A percentile compares a stretch with the other conserved stretches of the same genome.
Evolutionary conservation across 371 early-diverging fungal species (phyloP).

Genomic region (Rhizopus arrhizus): DNA sequence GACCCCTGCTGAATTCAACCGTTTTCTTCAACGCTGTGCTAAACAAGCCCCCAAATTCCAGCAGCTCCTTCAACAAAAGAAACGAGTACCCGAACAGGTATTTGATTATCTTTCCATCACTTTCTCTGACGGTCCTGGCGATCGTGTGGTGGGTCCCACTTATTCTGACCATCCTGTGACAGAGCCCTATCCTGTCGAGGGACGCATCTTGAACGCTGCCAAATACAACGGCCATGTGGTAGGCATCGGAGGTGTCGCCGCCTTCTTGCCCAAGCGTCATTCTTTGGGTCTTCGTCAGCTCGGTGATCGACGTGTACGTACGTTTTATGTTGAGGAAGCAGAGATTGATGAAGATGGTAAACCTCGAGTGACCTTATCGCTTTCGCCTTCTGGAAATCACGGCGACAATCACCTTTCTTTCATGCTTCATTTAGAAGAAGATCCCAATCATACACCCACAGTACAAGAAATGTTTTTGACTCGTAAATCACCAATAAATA

Average conservation of each 20-base stretch:
- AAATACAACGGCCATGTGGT: slow-evolving; percentile 51
- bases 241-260: slow-evolving; percentile 72
- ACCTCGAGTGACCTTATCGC: slow-evolving; percentile 55
- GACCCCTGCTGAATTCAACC: slow-evolving; percentile 62
- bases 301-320: slow-evolving; percentile 49
- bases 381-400: slow-evolving; percentile 17
- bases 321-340: slow-evolving; percentile 67
- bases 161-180: slow-evolving; percentile 32
- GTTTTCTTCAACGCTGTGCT: slow-evolving; percentile 55
- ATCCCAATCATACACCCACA: slow-evolving; percentile 4
- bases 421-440: slow-evolving; percentile 25
- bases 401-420: slow-evolving; percentile 22
- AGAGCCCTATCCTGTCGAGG: slow-evolving; percentile 54
- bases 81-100: slow-evolving; percentile 41
- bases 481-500: slow-evolving; percentile 17
- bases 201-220: slow-evolving; percentile 64
- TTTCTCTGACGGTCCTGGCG: slow-evolving; percentile 19
- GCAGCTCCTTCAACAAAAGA: slow-evolving; percentile 41
- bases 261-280: slow-evolving; percentile 49
- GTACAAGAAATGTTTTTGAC: slow-evolving; percentile 30
- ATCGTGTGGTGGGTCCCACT: slow-evolving; percentile 38
- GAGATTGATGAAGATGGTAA: slow-evolving; percentile 63
- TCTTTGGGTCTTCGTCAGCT: slow-evolving; percentile 31
- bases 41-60: slow-evolving; percentile 59
- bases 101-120: slow-evolving; percentile 33